Percentiles rank a stretch among this genome's conserved stretches.
phyloP scores from a whole-genome alignment of 2,329 filamentous ascomycete species.

The Hymenoscyphus scutula region DNA sequence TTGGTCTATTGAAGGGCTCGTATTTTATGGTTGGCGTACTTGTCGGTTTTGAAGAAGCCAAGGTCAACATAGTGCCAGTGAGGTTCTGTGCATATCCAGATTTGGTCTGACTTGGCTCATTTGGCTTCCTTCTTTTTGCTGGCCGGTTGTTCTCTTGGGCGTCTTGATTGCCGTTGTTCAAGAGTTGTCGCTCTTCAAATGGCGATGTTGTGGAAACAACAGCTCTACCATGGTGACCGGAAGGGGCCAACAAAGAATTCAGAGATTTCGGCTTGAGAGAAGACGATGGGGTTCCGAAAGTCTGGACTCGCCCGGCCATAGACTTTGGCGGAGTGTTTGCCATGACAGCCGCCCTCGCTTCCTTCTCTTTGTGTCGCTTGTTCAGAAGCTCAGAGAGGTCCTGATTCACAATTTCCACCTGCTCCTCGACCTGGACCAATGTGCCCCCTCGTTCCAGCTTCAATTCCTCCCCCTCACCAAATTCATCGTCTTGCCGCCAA shows the following conservation, averaged over 20 bases:
- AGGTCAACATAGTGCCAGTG: slow-evolving; percentile 47
- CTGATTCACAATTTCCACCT: slow-evolving; percentile 69
- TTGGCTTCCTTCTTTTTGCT: slow-evolving; percentile 43
- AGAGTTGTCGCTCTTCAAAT: slow-evolving; percentile 55
- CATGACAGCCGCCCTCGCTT: slow-evolving; percentile 42
- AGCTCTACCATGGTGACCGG: slow-evolving; percentile 61
- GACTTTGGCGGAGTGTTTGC: slow-evolving; percentile 33
- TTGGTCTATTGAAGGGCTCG: slow-evolving; percentile 22
- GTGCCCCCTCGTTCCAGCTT: slow-evolving; percentile 71
- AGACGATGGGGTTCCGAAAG: slow-evolving; percentile 37
- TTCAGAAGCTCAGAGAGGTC: slow-evolving; percentile 75
- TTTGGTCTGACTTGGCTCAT: slow-evolving; percentile 43
- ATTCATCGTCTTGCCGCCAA: slow-evolving; percentile 66
- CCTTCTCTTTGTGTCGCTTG: slow-evolving; percentile 60
- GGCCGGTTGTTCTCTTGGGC: slow-evolving; percentile 35
- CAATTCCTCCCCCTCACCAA: slow-evolving; percentile 80
- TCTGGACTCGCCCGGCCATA: slow-evolving; percentile 16
- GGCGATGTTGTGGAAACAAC: slow-evolving; percentile 58
- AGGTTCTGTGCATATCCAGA: slow-evolving; percentile 50
- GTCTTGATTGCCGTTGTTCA: slow-evolving; percentile 20
- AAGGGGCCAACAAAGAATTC: slow-evolving; percentile 62
- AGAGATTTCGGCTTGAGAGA: slow-evolving; percentile 56
- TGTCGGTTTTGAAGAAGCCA: slow-evolving; percentile 38
- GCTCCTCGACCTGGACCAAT: slow-evolving; percentile 78
- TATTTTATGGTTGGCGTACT: slow-evolving; percentile 29